Conservation (phyloP, 2,329 filamentous ascomycete species). For the Paracorniculantispora psalliotae region DNA sequence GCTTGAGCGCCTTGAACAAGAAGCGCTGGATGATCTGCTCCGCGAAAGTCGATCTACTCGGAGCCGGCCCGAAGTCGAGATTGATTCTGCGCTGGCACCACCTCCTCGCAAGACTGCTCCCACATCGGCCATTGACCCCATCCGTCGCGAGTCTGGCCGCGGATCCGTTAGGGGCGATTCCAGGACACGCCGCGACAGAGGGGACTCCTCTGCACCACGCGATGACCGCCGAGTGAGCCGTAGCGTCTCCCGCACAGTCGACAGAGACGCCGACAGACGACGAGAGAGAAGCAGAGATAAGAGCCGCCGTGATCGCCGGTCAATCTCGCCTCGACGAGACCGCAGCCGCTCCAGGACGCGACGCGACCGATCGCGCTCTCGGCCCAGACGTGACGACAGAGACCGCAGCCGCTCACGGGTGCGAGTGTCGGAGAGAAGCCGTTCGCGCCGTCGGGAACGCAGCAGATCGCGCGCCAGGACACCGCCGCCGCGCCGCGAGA, state of each 20-base stretch:
- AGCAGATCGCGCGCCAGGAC: slow-evolving; percentile 32
- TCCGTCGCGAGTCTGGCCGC: slow-evolving; percentile 42
- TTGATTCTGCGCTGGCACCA: slow-evolving; percentile 51
- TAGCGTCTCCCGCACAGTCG: slow-evolving; percentile 36
- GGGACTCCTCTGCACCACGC: slow-evolving; percentile 19
- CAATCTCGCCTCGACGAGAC: slow-evolving; percentile 35
- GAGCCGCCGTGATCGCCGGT: slow-evolving; percentile 33
- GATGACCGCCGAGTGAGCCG: slow-evolving; percentile 30
- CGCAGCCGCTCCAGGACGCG: slow-evolving; percentile 31
- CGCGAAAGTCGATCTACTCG: slow-evolving; percentile 50
- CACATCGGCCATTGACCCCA: slow-evolving; percentile 55
- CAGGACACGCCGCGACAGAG: slow-evolving; percentile 25
- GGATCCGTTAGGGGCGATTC: slow-evolving; percentile 33
- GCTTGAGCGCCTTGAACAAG: slow-evolving; percentile 51
- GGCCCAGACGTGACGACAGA: slow-evolving; percentile 29
- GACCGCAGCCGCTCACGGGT: slow-evolving; percentile 31
- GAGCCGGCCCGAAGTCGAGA: slow-evolving; percentile 50
- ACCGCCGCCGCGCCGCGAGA: slow-evolving; percentile 24
- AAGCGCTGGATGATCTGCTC: slow-evolving; percentile 53
- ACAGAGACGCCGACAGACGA: slow-evolving; percentile 34
- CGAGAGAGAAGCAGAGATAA: slow-evolving; percentile 24
- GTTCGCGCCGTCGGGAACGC: slow-evolving; percentile 31
- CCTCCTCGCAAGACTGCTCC: slow-evolving; percentile 49
- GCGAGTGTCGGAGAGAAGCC: slow-evolving; percentile 31
- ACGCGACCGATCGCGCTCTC: slow-evolving; percentile 38